Evolutionary conservation across 257 asterid species (phyloP).

Genomic region (Marsdenia floribunda): DNA sequence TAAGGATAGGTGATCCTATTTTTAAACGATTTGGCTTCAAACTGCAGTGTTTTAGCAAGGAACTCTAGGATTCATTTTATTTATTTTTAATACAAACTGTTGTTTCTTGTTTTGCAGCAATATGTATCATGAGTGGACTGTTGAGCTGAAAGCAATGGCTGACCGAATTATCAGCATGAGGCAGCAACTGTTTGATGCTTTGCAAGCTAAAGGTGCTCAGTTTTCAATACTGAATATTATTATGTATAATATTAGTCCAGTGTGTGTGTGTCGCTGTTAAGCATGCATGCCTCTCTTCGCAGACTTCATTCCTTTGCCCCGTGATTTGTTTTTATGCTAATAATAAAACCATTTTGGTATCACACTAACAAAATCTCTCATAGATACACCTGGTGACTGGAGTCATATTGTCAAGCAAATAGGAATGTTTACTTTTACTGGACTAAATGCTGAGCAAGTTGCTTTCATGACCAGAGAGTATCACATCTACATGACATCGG

Average conservation of each 20-base stretch:
- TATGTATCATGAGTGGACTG: conserved; percentile 65
- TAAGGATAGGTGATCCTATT: conserved; percentile 46
- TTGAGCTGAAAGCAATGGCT: conserved; percentile 85
- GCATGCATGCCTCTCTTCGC: not conserved
- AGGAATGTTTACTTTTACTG: conserved; percentile 85
- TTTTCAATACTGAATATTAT: not conserved
- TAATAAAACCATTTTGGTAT: not conserved
- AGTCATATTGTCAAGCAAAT: conserved; percentile 81
- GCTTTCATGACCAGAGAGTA: conserved; percentile 71
- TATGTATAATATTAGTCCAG: not conserved
- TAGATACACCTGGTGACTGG: conserved; percentile 91
- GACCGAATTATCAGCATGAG: conserved; percentile 85
- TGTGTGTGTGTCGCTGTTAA: not conserved
- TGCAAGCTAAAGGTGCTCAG: conserved; percentile 49
- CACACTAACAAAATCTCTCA: not conserved
- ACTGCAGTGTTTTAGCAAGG: conserved; percentile 3
- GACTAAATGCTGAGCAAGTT: conserved; percentile 62
- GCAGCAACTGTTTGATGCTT: conserved; percentile 59
- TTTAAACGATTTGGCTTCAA: not conserved
- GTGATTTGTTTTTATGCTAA: too few relatives aligned
- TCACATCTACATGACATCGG: conserved; percentile 87
- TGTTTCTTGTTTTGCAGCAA: conserved; percentile 31
- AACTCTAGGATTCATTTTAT: conserved; percentile 2
- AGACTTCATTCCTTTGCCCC: not conserved
- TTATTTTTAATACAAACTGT: not conserved